Conservation (phyloP, 2,329 filamentous ascomycete genomes). For the Ceratocystis diversiconidia region DNA sequence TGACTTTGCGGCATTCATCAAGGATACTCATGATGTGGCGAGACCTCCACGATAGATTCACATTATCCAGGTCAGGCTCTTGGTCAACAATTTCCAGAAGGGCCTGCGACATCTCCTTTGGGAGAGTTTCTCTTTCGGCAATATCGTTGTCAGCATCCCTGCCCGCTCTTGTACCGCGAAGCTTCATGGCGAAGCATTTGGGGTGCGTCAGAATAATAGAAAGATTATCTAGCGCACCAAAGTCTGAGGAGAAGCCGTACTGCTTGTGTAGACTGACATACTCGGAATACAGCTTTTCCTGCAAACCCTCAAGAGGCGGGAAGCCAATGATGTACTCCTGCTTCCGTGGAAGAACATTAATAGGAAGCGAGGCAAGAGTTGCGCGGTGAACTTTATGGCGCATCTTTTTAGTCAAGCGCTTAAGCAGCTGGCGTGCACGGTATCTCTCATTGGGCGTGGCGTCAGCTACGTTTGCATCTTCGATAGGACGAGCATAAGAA, state of each 20-base stretch:
- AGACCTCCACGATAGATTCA: constrained; percentile 33
- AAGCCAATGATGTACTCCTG: constrained; percentile 70
- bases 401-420: constrained; percentile 56
- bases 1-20: constrained; percentile 41
- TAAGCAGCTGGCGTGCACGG: constrained; percentile 49
- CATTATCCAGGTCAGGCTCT: constrained; percentile 13
- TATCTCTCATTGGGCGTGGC: constrained; percentile 43
- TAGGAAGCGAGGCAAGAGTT: constrained; percentile 48
- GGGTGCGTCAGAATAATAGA: constrained; percentile 40
- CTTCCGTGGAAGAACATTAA: constrained; percentile 56
- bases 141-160: neutral
- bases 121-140: constrained; percentile 11
- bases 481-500: constrained; percentile 60
- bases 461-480: constrained; percentile 53
- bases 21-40: constrained; percentile 42
- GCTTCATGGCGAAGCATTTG: constrained; percentile 30
- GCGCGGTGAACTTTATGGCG: constrained; percentile 65
- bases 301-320: constrained; percentile 46
- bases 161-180: constrained; percentile 18
- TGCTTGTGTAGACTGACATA: constrained; percentile 26
- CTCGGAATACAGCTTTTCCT: constrained; percentile 45
- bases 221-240: constrained; percentile 30
- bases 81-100: constrained; percentile 10
- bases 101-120: neutral
- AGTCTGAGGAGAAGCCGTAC: constrained; percentile 17